Base-by-base conservation (phyloP, 2,329 filamentous ascomycete genomes). In the Sporothrix variecibatus region DNA sequence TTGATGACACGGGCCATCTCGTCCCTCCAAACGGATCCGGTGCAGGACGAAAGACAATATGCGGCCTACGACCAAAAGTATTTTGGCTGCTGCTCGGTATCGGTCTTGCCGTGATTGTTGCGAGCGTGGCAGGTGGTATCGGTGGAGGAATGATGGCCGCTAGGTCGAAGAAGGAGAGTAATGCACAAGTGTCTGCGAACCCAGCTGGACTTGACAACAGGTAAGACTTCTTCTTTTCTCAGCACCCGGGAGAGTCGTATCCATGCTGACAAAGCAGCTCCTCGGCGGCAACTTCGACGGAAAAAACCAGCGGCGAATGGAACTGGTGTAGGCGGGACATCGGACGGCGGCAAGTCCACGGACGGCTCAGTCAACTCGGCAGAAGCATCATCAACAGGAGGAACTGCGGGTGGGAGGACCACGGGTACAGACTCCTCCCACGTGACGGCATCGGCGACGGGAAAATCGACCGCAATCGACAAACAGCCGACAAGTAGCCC, bases 51-150 rank as follows among this genome's bases (percentile, higher is more conserved):
- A 46, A 23, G 17, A 67, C 65, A 9, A 79, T 79, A 51, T 79
- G 75, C 38, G 78, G 79, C 0, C 15, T 80, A 5, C 74, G 73
- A 28, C 76, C 74, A n/a, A 74, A 74, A 34, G 12, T 75, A 12
- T 79, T 80, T 60, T 75, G 77, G 69, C 73, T 79, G 11, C 31
- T 78, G 0, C 46, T 76, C 2, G 68, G 75, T 9, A 38, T 76
- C 15, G 73, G 40, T 2, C 20, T 79, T n/a, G 65, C 78, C 8
- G 60, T 79, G 12, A 26, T 80, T 3, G 77, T 74, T 1, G 78
- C 75, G 0, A 76, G 75, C 11, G 72, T 80, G 8, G 79, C 77
- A 1, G 79, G 77, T 9, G 78, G 77, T 15, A 77, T 80, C 0
- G 79, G 76, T 2, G 78, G 76, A 7, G 72, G 75, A 2, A 51